Evolutionary conservation across 2,329 filamentous ascomycete genomes (phyloP).

Genomic region (Fusarium oligoseptatum): DNA sequence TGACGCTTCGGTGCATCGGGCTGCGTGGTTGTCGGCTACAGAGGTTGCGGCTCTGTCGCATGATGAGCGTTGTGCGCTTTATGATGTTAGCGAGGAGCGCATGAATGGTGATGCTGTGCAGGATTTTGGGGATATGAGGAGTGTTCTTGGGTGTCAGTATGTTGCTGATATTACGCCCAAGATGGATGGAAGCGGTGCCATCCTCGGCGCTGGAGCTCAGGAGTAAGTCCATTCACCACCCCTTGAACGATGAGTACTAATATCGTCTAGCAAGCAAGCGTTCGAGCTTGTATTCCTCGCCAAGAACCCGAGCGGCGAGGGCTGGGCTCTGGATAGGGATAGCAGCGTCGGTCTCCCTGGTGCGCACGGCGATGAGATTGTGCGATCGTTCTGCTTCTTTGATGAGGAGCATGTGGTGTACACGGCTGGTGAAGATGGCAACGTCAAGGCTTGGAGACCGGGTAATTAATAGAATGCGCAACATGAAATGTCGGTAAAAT

Average conservation of each 20-base stretch:
- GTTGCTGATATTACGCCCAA: conserved; percentile 76
- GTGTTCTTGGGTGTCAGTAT: conserved; percentile 78
- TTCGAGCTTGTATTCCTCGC: conserved; percentile 73
- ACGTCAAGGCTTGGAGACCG: conserved; percentile 68
- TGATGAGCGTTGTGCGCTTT: conserved; percentile 82
- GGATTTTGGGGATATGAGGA: conserved; percentile 78
- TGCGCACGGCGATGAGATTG: conserved; percentile 74
- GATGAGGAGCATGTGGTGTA: conserved; percentile 71
- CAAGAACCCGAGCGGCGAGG: conserved; percentile 54
- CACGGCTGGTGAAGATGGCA: conserved; percentile 70
- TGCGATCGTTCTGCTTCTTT: conserved; percentile 74
- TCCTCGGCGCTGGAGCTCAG: conserved; percentile 75
- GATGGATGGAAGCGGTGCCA: conserved; percentile 68
- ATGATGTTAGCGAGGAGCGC: conserved; percentile 75
- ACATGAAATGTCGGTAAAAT: conserved; percentile 24
- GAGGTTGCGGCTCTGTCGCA: conserved; percentile 81
- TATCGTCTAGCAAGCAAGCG: conserved; percentile 59
- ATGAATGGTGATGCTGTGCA: conserved; percentile 68
- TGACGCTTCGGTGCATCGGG: conserved; percentile 79
- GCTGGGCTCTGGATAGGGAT: conserved; percentile 68
- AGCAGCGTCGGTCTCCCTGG: conserved; percentile 71
- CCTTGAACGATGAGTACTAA: conserved; percentile 41
- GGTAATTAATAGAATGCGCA: conserved; percentile 29
- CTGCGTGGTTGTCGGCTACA: conserved; percentile 74
- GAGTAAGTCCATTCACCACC: conserved; percentile 66